Evolutionary conservation across 2,329 filamentous ascomycete genomes (phyloP).

Genomic region (Pestalotiopsis sp.): DNA sequence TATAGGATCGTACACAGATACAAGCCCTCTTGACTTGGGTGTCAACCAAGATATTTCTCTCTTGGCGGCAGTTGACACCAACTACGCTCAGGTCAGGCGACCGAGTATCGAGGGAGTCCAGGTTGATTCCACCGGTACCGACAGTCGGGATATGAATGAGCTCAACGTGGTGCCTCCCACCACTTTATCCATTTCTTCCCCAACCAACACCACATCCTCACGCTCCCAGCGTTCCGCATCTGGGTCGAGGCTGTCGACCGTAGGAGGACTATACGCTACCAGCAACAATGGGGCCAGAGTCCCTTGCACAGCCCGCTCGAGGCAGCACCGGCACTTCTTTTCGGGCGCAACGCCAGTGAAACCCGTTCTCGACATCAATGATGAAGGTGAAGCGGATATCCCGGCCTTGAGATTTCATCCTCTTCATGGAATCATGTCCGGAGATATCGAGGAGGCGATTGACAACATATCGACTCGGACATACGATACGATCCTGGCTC

Average conservation of each 20-base stretch:
- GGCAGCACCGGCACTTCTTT: background rate
- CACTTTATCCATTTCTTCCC: background rate
- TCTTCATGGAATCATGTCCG: background rate
- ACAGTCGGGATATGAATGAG: background rate
- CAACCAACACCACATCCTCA: background rate
- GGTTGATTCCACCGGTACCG: no score
- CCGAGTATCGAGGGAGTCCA: background rate
- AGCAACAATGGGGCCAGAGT: slow-evolving; percentile 3
- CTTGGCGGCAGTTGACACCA: background rate
- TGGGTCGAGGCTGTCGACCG: background rate
- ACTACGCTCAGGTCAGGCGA: no score
- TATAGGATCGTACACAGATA: background rate
- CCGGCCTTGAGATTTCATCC: background rate
- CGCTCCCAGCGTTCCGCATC: background rate
- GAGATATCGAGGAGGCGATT: background rate
- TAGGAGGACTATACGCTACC: background rate
- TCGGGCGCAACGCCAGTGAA: background rate
- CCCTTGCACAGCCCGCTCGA: background rate
- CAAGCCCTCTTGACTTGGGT: background rate
- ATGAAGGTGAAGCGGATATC: background rate
- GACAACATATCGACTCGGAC: background rate
- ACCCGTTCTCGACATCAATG: background rate
- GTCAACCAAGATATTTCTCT: background rate
- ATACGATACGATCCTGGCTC: background rate
- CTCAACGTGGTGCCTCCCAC: no score